Base-by-base conservation (phyloP, 179 eudicot genomes). In the Spinacia oleracea region DNA sequence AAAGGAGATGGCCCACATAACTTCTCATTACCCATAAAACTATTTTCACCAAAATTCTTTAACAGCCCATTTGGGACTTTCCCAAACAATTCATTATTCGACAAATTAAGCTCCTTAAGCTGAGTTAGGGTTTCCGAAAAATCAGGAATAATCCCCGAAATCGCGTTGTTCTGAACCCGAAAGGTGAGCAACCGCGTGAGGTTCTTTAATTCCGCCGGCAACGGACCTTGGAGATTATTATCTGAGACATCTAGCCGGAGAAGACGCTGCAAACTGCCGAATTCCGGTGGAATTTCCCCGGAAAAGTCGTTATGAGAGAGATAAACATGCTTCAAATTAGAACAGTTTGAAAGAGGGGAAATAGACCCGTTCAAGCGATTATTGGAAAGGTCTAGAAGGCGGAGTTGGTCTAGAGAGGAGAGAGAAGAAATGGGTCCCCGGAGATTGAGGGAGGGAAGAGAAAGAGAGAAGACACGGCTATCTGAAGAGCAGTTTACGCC, bases 301-400 rank as follows among this genome's bases (percentile, higher is more conserved):
- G 97, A 88, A 55, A 92, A 81, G 73, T 92, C 97, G 77, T 92
- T 94, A 29, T 79, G 80, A 1, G 91, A 87, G 74, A 92, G 89
- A 72, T 94, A 94, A 15, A 90, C 71, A 12, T 83, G 93, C 31
- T 93, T 91, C 55, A 94, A 82, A 72, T 90, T 90, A 5, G 85
- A 51, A 76, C 89, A 87, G 20, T 55, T 72, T 0, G 88, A 31
- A 70, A 94, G 51, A 25, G 93, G 81, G 4, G 83, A 60, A 25
- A 95, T 48, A 50, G 92, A 79, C 80, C 93, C 93, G 72, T 95
- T 95, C 31, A 95, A 85, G 82, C 98, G 97, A 81, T 95, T 95
- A 56, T 78, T 53, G 27, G 87, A 87, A 81, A 95, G 93, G 75
- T 95, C 97, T n/a, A 95, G 89, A 65, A 85, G 40, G 20, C 97